These are phyloP conservation scores for Apophysomyces variabilis DNA, from an alignment of 371 early-diverging fungal species.

Conservation along the genomic window DNA sequence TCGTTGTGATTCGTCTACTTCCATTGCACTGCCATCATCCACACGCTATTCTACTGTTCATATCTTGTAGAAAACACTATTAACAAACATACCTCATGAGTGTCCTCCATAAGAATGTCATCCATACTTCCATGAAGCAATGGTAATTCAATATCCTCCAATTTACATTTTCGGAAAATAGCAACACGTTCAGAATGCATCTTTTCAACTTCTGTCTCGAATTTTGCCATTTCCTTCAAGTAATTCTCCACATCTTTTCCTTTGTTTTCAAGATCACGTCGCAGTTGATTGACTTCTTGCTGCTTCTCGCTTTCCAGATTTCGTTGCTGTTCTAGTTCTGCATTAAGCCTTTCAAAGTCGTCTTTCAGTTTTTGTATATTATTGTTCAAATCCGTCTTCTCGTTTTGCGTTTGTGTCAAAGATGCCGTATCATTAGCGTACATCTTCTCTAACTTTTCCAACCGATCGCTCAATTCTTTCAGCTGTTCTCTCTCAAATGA, in stretches of 20 bases:
- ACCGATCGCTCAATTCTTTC: conserved; percentile 66
- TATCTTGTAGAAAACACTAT: background rate
- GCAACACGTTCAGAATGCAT: conserved; percentile 75
- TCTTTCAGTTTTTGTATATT: conserved; percentile 45
- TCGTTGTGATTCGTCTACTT: conserved; percentile 52
- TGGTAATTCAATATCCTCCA: conserved; percentile 91
- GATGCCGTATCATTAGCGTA: conserved; percentile 37
- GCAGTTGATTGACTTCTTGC: conserved; percentile 59
- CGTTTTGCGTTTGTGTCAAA: conserved; percentile 38
- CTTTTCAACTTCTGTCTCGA: conserved; percentile 80
- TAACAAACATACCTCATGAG: conserved; percentile 2
- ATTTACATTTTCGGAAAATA: conserved; percentile 86
- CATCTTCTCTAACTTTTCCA: conserved; percentile 50
- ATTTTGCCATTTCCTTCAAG: conserved; percentile 62
- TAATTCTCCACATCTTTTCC: conserved; percentile 71
- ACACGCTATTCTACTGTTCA: background rate
- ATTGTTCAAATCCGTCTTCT: conserved; percentile 41
- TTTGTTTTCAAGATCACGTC: conserved; percentile 62
- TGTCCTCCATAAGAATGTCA: conserved; percentile 71
- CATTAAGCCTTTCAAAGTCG: conserved; percentile 26
- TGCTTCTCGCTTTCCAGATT: conserved; percentile 53
- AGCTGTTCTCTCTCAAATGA: conserved; percentile 80
- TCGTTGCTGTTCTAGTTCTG: conserved; percentile 50
- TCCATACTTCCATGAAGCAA: conserved; percentile 69
- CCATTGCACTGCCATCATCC: conserved; percentile 43